Evolutionary conservation across 306 rosid genomes (phyloP), one percentile per base, ranked within the genome.

Genomic region (Prunus kanzakura): DNA sequence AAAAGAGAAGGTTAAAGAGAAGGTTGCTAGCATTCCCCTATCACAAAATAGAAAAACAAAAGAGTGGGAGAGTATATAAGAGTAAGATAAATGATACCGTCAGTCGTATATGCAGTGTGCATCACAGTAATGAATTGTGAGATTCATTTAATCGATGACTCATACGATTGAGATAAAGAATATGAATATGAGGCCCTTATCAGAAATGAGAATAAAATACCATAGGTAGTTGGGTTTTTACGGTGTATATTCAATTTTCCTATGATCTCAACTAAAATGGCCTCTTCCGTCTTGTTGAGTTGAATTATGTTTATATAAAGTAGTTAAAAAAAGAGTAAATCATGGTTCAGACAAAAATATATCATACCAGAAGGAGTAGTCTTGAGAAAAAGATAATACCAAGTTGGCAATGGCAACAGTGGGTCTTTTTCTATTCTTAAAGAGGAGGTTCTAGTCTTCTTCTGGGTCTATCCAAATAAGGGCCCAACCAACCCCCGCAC

Each of bases 401-500:
- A 71, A 19, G 51, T 46, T 68, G 72, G 41, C 50, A 71, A 54
- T 14, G 62, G 12, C 81, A 77, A 76, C 77, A 74, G 78, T 69
- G 52, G 25, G n/a, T 41, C 63, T 57, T 80, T 47, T 57, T 35
- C 11, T 56, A 27, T 25, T 61, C 10, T 35, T 32, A 75, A 69
- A 73, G 77, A 20, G 47, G 47, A 27, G 64, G 3, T 64, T 58
- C 79, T 25, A 71, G 83, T 58, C 43, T 62, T 27, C 11, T 61
- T 25, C 66, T 61, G 18, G 43, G 11, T 16, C 46, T 15, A 62
- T 83, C 72, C 82, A 67, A 67, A 30, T 0, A 38, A 82, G 83
- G 25, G 43, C 77, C 72, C 92, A 85, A 84, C 85, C 82, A 65
- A 19, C 50, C 63, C 63, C 65, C 1, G 89, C 85, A 78, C 91